phyloP scores from a whole-genome alignment of 2,329 filamentous ascomycete species.

The Ophiostoma sp. region DNA sequence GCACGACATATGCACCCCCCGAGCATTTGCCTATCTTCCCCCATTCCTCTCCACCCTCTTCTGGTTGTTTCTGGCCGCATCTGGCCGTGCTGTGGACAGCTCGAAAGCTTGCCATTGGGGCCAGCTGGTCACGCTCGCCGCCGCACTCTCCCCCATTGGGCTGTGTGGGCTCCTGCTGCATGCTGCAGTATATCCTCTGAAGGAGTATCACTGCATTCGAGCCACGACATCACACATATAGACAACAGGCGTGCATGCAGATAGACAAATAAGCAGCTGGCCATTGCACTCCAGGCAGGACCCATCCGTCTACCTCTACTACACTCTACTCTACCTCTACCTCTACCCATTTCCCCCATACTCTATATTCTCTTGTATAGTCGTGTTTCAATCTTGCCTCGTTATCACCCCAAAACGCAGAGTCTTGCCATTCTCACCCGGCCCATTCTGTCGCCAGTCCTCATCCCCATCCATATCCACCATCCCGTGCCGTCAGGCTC shows the following conservation, averaged over 20 bases:
- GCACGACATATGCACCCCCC: slow-evolving; percentile 11
- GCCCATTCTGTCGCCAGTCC: neutral
- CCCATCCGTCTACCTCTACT: neutral
- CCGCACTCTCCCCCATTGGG: slow-evolving; percentile 15
- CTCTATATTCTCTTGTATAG: neutral
- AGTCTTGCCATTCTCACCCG: slow-evolving; percentile 5
- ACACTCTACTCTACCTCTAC: neutral
- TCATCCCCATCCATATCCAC: neutral
- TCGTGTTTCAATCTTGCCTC: neutral
- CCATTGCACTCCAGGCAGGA: slow-evolving; percentile 2
- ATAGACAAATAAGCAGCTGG: neutral
- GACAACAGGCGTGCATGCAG: neutral
- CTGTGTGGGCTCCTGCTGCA: slow-evolving; percentile 14
- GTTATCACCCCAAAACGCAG: neutral
- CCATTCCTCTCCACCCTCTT: neutral
- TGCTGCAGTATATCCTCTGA: slow-evolving; percentile 11
- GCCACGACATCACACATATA: slow-evolving; percentile 26
- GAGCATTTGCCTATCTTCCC: slow-evolving; percentile 12
- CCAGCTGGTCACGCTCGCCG: slow-evolving; percentile 21
- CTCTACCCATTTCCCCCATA: neutral
- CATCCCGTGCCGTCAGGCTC: slow-evolving; percentile 8
- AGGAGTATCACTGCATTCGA: slow-evolving; percentile 22
- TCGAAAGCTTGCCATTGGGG: slow-evolving; percentile 15
- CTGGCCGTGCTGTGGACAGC: neutral
- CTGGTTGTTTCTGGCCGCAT: neutral